phyloP scores from a whole-genome alignment of 106 monocot species.

The Dactylorhiza incarnata region DNA sequence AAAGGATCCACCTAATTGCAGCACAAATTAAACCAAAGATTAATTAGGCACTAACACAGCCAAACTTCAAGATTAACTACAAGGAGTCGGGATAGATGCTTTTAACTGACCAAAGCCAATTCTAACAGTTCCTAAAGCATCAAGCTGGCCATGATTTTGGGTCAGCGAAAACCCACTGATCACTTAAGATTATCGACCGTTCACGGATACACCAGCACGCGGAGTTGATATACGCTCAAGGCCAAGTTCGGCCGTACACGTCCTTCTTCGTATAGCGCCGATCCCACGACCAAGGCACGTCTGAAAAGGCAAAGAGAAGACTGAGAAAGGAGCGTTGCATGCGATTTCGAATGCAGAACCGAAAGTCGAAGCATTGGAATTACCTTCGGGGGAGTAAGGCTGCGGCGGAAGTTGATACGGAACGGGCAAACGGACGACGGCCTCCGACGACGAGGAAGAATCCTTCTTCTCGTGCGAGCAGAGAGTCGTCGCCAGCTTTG shows the following conservation, averaged over 20 bases:
- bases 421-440: constrained; percentile 50
- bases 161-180: neutral
- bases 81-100: too few species aligned
- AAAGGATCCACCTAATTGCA: too few species aligned
- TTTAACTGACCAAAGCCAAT: too few species aligned
- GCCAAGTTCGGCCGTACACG: constrained; percentile 80
- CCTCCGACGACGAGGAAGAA: constrained; percentile 17
- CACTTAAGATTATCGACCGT: neutral
- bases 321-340: neutral
- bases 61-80: too few species aligned
- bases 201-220: neutral
- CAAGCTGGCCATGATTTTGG: too few species aligned
- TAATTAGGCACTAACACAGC: too few species aligned
- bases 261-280: constrained; percentile 73
- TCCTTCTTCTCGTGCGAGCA: constrained; percentile 21
- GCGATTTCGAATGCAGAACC: neutral
- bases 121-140: too few species aligned
- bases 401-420: constrained; percentile 89
- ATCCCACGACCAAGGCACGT: constrained; percentile 99
- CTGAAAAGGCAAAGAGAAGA: constrained; percentile 24
- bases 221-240: constrained; percentile 2
- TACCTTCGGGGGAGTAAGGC: constrained; percentile 74
- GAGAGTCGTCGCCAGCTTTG: constrained; percentile 55
- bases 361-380: neutral
- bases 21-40: too few species aligned